Evolutionary conservation across 176 grass and related monocot species (phyloP).

Genomic region (Tillandsia fasciculata): DNA sequence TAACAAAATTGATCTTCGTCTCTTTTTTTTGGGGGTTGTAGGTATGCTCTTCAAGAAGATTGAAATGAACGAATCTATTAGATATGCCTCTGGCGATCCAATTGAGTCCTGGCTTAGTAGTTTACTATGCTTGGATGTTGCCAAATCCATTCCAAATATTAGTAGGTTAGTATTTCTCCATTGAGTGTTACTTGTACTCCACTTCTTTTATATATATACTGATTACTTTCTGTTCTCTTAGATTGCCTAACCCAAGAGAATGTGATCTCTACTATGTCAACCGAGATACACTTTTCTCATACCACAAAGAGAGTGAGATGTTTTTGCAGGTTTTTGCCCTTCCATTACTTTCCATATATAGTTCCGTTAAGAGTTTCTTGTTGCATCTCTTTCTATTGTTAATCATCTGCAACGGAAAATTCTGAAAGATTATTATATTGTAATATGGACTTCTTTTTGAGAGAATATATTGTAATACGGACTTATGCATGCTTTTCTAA

Average conservation of each 20-base stretch:
- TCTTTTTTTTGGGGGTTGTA: constrained; percentile 27
- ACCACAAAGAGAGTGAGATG: constrained; percentile 89
- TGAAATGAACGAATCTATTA: constrained; percentile 87
- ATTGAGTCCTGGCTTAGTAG: constrained; percentile 87
- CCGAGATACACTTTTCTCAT: constrained; percentile 94
- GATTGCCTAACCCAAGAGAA: constrained; percentile 64
- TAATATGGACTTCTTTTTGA: neutral
- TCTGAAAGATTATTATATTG: neutral
- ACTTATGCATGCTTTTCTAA: constrained; percentile 12
- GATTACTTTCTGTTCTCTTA: constrained; percentile 10
- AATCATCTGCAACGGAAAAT: neutral
- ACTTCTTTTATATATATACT: neutral
- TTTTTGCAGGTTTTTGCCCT: constrained; percentile 58
- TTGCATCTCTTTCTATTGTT: constrained; percentile 7
- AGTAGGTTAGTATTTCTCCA: constrained; percentile 46
- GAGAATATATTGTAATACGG: neutral
- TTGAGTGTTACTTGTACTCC: neutral
- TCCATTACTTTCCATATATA: neutral
- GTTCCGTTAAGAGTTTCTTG: constrained; percentile 9
- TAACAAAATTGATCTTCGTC: too few relatives aligned
- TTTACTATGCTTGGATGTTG: constrained; percentile 93
- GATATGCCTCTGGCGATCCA: constrained; percentile 89
- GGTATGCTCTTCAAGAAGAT: constrained; percentile 95
- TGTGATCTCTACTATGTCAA: constrained; percentile 96
- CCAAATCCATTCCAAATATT: constrained; percentile 77